Percentiles rank a stretch among this genome's conserved stretches.
Evolutionary conservation across 106 monocot genomes (phyloP).

Genomic region (Allium cepa): DNA sequence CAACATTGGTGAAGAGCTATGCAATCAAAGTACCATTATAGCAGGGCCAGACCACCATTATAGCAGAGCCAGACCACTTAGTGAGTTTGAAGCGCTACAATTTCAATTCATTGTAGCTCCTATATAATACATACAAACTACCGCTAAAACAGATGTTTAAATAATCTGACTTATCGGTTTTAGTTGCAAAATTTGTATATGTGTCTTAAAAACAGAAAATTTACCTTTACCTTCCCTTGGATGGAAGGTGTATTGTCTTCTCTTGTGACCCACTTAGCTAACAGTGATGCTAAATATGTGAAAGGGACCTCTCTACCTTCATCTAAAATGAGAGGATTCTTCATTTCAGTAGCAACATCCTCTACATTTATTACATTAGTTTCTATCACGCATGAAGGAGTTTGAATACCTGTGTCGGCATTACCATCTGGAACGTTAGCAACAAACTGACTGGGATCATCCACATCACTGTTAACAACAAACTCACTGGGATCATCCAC

Average conservation of each 20-base stretch:
- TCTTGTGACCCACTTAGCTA: slow-evolving; percentile 46
- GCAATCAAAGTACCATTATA: too few species aligned
- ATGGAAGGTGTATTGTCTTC: slow-evolving; percentile 30
- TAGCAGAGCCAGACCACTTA: too few species aligned
- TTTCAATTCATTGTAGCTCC: too few species aligned
- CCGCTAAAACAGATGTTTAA: too few species aligned
- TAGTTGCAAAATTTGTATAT: too few species aligned
- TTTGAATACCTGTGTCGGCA: slow-evolving; percentile 6
- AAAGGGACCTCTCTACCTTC: slow-evolving; percentile 64
- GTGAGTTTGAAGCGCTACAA: too few species aligned
- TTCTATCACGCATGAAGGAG: slow-evolving; percentile 11
- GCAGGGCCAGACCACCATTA: too few species aligned
- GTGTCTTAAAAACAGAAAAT: not conserved
- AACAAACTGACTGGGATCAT: slow-evolving; percentile 10
- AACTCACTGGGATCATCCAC: too few species aligned
- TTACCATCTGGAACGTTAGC: slow-evolving; percentile 2
- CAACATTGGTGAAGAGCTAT: too few species aligned
- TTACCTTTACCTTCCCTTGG: slow-evolving; percentile 80
- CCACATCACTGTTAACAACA: too few species aligned
- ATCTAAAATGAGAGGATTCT: slow-evolving; percentile 33
- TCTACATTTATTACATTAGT: slow-evolving; percentile 5
- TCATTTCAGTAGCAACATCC: slow-evolving; percentile 18
- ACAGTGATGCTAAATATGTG: slow-evolving; percentile 65
- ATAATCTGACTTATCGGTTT: too few species aligned
- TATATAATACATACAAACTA: too few species aligned